These are phyloP conservation scores for Oryza coarctata DNA, from an alignment of 176 grass and related monocot genomes.

Conservation along the genomic window DNA sequence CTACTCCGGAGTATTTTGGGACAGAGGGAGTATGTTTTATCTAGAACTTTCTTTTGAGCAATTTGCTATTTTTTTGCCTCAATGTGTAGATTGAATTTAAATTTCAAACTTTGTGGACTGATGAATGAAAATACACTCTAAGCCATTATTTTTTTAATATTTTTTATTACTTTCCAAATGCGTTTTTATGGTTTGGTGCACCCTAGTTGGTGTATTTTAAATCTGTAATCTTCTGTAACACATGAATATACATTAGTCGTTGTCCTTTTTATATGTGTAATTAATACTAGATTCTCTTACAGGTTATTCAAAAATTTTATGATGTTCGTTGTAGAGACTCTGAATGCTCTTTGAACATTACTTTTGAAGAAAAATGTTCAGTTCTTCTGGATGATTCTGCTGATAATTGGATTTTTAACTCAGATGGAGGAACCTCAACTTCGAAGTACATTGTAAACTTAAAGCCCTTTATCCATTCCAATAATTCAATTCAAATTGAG, in stretches of 20 bases:
- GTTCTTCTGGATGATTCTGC: constrained; percentile 69
- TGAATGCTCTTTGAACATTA: constrained; percentile 42
- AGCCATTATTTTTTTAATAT: background rate
- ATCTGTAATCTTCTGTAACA: background rate
- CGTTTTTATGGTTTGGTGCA: background rate
- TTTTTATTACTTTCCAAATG: background rate
- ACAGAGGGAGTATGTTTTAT: too few species aligned
- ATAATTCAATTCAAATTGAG: constrained; percentile 29
- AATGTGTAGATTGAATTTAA: background rate
- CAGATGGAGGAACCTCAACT: constrained; percentile 73
- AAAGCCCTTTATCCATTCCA: constrained; percentile 43
- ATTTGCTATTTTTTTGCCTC: background rate
- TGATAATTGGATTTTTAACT: constrained; percentile 78
- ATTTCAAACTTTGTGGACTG: too few species aligned
- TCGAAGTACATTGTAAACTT: constrained; percentile 98
- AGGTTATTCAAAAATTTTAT: constrained; percentile 88
- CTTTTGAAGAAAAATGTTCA: constrained; percentile 68
- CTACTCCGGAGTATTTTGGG: too few species aligned
- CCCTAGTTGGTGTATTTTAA: background rate
- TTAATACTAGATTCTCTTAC: constrained; percentile 45
- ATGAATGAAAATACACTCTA: background rate
- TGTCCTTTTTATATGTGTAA: background rate
- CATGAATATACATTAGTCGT: background rate
- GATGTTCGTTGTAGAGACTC: constrained; percentile 64
- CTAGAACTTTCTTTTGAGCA: background rate